Evolutionary conservation across 2,329 filamentous ascomycete genomes (phyloP).

Genomic region (Aspergillus neoniger): DNA sequence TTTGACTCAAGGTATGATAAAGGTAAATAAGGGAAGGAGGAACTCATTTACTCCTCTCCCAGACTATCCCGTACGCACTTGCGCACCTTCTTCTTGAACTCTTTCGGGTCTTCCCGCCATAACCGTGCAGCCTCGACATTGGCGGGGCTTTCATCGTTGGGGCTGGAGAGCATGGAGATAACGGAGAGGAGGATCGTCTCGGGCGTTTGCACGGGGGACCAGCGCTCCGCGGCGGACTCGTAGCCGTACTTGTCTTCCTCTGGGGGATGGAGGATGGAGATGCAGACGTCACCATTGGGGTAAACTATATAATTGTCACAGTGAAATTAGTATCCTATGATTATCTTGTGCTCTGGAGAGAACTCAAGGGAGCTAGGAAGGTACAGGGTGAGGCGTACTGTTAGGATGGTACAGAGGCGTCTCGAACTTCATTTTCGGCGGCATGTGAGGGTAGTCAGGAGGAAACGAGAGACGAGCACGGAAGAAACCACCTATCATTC

Average conservation of each 20-base stretch:
- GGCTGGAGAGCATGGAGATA: slow-evolving; percentile 86
- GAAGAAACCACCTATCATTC: slow-evolving; percentile 78
- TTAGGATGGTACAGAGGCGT: slow-evolving; percentile 91
- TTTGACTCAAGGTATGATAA: neutral
- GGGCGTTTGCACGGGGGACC: slow-evolving; percentile 91
- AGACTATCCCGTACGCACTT: slow-evolving; percentile 79
- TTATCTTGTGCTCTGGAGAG: neutral
- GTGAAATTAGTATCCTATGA: neutral
- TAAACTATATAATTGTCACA: slow-evolving; percentile 62
- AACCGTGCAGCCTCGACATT: slow-evolving; percentile 91
- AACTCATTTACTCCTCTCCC: slow-evolving; percentile 61
- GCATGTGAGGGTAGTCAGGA: slow-evolving; percentile 78
- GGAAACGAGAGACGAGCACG: slow-evolving; percentile 83
- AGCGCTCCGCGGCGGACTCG: slow-evolving; percentile 84
- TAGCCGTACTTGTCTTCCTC: slow-evolving; percentile 95
- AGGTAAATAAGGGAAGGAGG: neutral
- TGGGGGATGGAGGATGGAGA: slow-evolving; percentile 93
- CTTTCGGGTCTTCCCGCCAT: slow-evolving; percentile 76
- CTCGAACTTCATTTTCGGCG: slow-evolving; percentile 86
- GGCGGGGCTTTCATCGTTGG: slow-evolving; percentile 93
- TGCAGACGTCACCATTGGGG: slow-evolving; percentile 82
- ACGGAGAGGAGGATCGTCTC: slow-evolving; percentile 92
- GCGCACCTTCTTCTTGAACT: slow-evolving; percentile 77
- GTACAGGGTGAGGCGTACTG: slow-evolving; percentile 51
- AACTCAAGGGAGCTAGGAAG: slow-evolving; percentile 14